Evolutionary conservation across 2,329 filamentous ascomycete species (phyloP).

Genomic region (Exophiala calicioides): DNA sequence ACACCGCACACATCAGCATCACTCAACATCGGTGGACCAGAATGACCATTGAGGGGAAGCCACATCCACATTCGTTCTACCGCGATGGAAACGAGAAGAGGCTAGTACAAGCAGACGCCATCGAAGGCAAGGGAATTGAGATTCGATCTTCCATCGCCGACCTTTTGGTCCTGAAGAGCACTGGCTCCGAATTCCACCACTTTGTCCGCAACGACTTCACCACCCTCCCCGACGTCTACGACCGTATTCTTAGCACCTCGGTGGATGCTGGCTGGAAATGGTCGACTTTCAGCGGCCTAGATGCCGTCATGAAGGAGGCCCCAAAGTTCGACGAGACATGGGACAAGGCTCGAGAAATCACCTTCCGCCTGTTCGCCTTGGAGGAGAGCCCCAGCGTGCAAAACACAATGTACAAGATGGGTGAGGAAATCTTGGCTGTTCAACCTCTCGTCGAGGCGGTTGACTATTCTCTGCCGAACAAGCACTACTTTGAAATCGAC

Average conservation of each 20-base stretch:
- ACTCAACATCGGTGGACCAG: conserved; percentile 88
- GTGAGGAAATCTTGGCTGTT: conserved; percentile 75
- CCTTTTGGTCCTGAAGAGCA: conserved; percentile 91
- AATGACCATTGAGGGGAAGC: conserved; percentile 80
- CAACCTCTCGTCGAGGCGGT: conserved; percentile 72
- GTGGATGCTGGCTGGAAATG: conserved; percentile 87
- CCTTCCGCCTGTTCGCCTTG: conserved; percentile 85
- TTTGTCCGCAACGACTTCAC: conserved; percentile 94
- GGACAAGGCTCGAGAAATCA: conserved; percentile 75
- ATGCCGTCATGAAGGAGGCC: conserved; percentile 65
- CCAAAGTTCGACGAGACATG: conserved; percentile 77
- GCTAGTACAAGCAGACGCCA: conserved; percentile 72
- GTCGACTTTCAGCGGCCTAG: conserved; percentile 67
- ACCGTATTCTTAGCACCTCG: conserved; percentile 92
- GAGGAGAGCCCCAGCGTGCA: conserved; percentile 93
- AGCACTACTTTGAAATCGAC: conserved; percentile 98
- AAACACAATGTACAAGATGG: conserved; percentile 99
- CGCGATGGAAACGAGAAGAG: conserved; percentile 87
- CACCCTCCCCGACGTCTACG: conserved; percentile 84
- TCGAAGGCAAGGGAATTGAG: conserved; percentile 68
- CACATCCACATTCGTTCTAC: conserved; percentile 93
- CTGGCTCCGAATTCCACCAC: conserved; percentile 91
- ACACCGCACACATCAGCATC: conserved; percentile 77
- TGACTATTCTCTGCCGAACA: conserved; percentile 88
- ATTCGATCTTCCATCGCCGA: conserved; percentile 78